Evolutionary conservation across 352 stramenopile genomes (phyloP).

Genomic region (Pythium guiyangense): DNA sequence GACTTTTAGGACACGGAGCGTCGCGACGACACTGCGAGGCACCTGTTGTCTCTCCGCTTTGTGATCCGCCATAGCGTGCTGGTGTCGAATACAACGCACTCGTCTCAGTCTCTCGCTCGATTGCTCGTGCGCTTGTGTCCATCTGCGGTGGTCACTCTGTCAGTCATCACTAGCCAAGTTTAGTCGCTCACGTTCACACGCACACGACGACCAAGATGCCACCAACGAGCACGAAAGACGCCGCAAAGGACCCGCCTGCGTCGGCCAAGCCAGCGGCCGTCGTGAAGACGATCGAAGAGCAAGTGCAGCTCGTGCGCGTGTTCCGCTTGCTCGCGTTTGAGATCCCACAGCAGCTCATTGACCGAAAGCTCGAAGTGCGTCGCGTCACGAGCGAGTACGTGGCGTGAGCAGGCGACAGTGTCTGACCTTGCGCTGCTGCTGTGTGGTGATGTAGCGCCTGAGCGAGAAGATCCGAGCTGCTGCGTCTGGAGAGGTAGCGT

Average conservation of each 20-base stretch:
- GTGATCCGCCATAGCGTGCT: too few species aligned
- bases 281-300: constrained; percentile 57
- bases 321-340: constrained; percentile 71
- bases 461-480: constrained; percentile 27
- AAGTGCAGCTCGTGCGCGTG: constrained; percentile 67
- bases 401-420: background rate
- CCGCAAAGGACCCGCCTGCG: constrained; percentile 6
- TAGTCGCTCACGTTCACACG: too few species aligned
- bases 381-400: background rate
- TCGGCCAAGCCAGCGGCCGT: constrained; percentile 14
- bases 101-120: too few species aligned
- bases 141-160: too few species aligned
- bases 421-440: background rate
- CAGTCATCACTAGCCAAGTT: too few species aligned
- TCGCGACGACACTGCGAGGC: background rate
- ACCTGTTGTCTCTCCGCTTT: too few species aligned
- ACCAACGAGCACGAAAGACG: background rate
- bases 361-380: constrained; percentile 57
- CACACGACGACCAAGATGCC: background rate
- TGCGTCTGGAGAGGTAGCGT: constrained; percentile 3
- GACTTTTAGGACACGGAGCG: constrained; percentile 8
- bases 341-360: constrained; percentile 45
- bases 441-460: constrained; percentile 25
- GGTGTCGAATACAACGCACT: too few species aligned
- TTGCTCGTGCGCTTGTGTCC: too few species aligned